These are phyloP conservation scores for Komagataella pastoris DNA, from an alignment of 805 yeast genomes.

Conservation along the genomic window DNA sequence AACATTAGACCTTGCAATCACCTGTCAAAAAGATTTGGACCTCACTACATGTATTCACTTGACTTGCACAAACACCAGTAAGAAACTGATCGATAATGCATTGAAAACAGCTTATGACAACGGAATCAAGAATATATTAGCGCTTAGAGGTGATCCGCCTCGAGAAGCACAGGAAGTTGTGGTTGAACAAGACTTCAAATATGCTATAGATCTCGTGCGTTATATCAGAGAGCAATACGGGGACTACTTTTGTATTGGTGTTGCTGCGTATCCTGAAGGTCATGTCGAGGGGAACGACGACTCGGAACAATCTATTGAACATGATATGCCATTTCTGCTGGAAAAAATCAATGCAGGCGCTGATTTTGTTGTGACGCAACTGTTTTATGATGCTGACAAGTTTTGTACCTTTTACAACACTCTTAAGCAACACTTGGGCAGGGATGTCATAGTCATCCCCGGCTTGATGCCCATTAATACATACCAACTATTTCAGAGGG, in stretches of 20 bases:
- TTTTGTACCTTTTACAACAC: slow-evolving; percentile 51
- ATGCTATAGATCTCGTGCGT: slow-evolving; percentile 78
- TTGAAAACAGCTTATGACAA: slow-evolving; percentile 50
- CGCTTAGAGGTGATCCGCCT: slow-evolving; percentile 94
- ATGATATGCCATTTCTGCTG: slow-evolving; percentile 67
- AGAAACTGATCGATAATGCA: slow-evolving; percentile 65
- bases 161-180: slow-evolving; percentile 56
- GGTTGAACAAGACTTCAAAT: slow-evolving; percentile 38
- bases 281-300: slow-evolving; percentile 79
- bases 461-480: slow-evolving; percentile 91
- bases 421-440: slow-evolving; percentile 28
- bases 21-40: slow-evolving; percentile 62
- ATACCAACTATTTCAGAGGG: slow-evolving; percentile 68
- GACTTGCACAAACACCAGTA: slow-evolving; percentile 91
- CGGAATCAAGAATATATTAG: slow-evolving; percentile 85
- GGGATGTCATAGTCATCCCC: slow-evolving; percentile 54
- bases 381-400: slow-evolving; percentile 79
- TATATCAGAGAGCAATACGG: slow-evolving; percentile 65
- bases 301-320: slow-evolving; percentile 45
- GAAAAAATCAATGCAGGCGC: slow-evolving; percentile 93
- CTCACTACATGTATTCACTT: slow-evolving; percentile 89
- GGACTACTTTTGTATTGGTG: slow-evolving; percentile 85
- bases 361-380: slow-evolving; percentile 81
- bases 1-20: slow-evolving; percentile 70
- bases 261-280: slow-evolving; percentile 97